Conservation (phyloP, 2,329 filamentous ascomycete genomes). For the Lecanicillium sp. region DNA sequence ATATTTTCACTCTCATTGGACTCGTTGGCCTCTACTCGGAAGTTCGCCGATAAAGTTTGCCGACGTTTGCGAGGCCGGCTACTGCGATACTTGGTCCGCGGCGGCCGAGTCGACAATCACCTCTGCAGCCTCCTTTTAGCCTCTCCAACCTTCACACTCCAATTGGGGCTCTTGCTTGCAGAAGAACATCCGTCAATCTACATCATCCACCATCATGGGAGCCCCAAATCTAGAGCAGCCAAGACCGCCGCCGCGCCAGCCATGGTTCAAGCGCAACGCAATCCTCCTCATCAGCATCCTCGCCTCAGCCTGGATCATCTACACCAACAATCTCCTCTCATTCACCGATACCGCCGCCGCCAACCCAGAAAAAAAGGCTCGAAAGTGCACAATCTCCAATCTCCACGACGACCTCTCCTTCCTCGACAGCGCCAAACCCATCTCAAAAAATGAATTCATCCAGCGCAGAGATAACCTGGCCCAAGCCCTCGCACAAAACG, state of each 20-base stretch:
- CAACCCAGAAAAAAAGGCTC: constrained; percentile 10
- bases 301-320: neutral
- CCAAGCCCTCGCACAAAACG: constrained; percentile 39
- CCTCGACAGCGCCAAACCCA: constrained; percentile 37
- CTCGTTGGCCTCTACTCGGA: too few species aligned
- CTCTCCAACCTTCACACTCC: too few species aligned
- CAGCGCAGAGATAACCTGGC: constrained; percentile 48
- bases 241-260: neutral
- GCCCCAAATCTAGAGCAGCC: constrained; percentile 3
- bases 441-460: constrained; percentile 42
- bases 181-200: neutral
- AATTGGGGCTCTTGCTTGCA: neutral
- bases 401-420: constrained; percentile 42
- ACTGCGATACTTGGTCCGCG: too few species aligned
- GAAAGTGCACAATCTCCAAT: constrained; percentile 43
- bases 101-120: too few species aligned
- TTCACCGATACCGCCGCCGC: neutral
- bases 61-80: too few species aligned
- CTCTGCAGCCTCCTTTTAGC: too few species aligned
- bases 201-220: neutral
- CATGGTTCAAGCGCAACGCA: neutral
- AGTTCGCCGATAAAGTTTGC: too few species aligned
- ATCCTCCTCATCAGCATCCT: neutral
- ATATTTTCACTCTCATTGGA: too few species aligned
- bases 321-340: neutral